A percentile compares a stretch with the other conserved stretches of the same genome.
Evolutionary conservation across 768 basidiomycete genomes (phyloP).

Genomic region (Hebeloma cylindrosporum): DNA sequence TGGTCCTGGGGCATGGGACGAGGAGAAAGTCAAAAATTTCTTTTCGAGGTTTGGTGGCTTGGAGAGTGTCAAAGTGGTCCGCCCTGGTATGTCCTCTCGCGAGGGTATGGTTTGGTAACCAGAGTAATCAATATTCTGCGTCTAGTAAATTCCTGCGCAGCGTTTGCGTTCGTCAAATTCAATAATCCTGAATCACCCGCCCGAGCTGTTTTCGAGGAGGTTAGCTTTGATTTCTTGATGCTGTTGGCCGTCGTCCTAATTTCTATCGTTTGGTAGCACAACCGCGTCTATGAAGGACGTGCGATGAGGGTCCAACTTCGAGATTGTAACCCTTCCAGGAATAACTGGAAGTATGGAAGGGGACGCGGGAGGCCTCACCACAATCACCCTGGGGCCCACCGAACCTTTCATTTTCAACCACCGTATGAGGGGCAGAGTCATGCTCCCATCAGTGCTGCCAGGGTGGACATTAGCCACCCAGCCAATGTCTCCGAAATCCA

Average conservation of each 20-base stretch:
- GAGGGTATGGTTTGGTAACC: constrained; percentile 1
- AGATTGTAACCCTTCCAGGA: constrained; percentile 61
- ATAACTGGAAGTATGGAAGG: constrained; percentile 45
- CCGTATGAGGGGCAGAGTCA: constrained; percentile 6
- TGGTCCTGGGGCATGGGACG: constrained; percentile 67
- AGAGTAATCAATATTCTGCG: background rate
- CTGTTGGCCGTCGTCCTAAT: background rate
- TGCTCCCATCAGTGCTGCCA: background rate
- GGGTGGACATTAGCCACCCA: background rate
- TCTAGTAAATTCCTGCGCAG: constrained; percentile 61
- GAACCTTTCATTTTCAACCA: constrained; percentile 23
- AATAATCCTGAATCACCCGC: constrained; percentile 60
- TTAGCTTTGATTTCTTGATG: constrained; percentile 23
- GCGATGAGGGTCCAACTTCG: constrained; percentile 75
- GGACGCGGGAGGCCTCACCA: constrained; percentile 43
- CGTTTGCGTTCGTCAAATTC: constrained; percentile 80
- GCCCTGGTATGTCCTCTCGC: constrained; percentile 53
- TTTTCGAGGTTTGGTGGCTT: constrained; percentile 68
- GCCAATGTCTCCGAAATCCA: constrained; percentile 5
- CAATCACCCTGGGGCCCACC: constrained; percentile 25
- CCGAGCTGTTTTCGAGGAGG: constrained; percentile 68
- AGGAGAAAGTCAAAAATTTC: constrained; percentile 54
- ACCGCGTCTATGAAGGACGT: constrained; percentile 66
- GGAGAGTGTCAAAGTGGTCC: constrained; percentile 63
- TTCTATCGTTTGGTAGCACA: constrained; percentile 52